These are phyloP conservation scores for Ogataea chonburiensis DNA, from an alignment of 805 yeast genomes.

Conservation along the genomic window DNA sequence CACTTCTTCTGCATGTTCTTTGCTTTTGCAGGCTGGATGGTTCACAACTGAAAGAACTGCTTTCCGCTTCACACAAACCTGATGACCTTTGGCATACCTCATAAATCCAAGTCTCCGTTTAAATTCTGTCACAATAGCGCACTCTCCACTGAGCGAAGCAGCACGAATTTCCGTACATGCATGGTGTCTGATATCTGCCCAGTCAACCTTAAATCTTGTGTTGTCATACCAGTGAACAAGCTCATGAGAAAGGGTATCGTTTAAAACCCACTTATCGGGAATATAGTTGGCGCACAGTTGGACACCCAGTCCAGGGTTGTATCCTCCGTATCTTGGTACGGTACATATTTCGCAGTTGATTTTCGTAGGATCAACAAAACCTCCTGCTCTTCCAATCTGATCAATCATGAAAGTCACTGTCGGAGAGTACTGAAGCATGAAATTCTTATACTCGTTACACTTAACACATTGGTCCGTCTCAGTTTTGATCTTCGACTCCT, in stretches of 20 bases:
- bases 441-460: conserved; percentile 76
- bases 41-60: conserved; percentile 82
- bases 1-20: conserved; percentile 70
- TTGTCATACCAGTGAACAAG: conserved; percentile 92
- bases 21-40: conserved; percentile 76
- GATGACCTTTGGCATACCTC: conserved; percentile 66
- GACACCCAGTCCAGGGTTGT: conserved; percentile 86
- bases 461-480: conserved; percentile 49
- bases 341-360: conserved; percentile 82
- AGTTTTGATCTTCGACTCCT: conserved; percentile 36
- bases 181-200: conserved; percentile 83
- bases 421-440: conserved; percentile 81
- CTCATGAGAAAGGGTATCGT: conserved; percentile 91
- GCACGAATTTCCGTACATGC: conserved; percentile 98
- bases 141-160: conserved; percentile 89
- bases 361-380: conserved; percentile 48
- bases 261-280: conserved; percentile 71
- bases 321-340: conserved; percentile 86
- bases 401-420: conserved; percentile 84
- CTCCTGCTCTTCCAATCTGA: conserved; percentile 65
- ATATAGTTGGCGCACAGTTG: conserved; percentile 83
- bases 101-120: conserved; percentile 35
- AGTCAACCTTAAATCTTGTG: conserved; percentile 81
- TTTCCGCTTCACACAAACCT: conserved; percentile 84
- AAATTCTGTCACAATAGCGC: conserved; percentile 86